phyloP scores from a whole-genome alignment of 345 rosid species.

The Noccaea caerulescens region DNA sequence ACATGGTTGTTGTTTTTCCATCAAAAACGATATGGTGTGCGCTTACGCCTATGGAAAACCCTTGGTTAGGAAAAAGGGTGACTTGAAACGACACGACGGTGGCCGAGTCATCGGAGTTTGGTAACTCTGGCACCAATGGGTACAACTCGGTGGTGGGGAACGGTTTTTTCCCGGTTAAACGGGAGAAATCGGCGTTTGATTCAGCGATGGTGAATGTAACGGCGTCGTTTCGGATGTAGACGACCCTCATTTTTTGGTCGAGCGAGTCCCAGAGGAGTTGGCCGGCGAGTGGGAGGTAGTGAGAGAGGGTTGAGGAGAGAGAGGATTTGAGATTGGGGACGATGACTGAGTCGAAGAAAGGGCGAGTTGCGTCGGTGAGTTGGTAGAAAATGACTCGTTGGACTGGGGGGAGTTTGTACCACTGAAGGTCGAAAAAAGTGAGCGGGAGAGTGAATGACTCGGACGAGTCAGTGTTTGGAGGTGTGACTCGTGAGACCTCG shows the following conservation, averaged over 20 bases:
- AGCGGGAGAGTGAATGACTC: slow-evolving; percentile 42
- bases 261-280: slow-evolving; percentile 40
- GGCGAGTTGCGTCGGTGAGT: slow-evolving; percentile 29
- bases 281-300: slow-evolving; percentile 52
- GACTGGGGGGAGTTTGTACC: slow-evolving; percentile 37
- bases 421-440: slow-evolving; percentile 41
- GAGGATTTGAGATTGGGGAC: slow-evolving; percentile 46
- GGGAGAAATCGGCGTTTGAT: slow-evolving; percentile 40
- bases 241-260: slow-evolving; percentile 22
- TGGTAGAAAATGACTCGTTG: slow-evolving; percentile 49
- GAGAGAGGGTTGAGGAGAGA: slow-evolving; percentile 45
- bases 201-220: slow-evolving; percentile 51
- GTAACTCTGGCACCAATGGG: slow-evolving; percentile 41
- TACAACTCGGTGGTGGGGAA: slow-evolving; percentile 31
- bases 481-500: slow-evolving; percentile 36
- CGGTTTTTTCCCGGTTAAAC: slow-evolving; percentile 29
- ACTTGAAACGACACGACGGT: slow-evolving; percentile 40
- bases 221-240: slow-evolving; percentile 29
- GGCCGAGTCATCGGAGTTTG: slow-evolving; percentile 33
- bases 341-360: slow-evolving; percentile 46
- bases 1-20: slow-evolving; percentile 40
- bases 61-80: slow-evolving; percentile 47
- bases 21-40: slow-evolving; percentile 49
- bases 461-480: slow-evolving; percentile 28
- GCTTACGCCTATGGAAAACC: slow-evolving; percentile 41